phyloP scores from a whole-genome alignment of 306 rosid genomes.

The Inga oerstediana region DNA sequence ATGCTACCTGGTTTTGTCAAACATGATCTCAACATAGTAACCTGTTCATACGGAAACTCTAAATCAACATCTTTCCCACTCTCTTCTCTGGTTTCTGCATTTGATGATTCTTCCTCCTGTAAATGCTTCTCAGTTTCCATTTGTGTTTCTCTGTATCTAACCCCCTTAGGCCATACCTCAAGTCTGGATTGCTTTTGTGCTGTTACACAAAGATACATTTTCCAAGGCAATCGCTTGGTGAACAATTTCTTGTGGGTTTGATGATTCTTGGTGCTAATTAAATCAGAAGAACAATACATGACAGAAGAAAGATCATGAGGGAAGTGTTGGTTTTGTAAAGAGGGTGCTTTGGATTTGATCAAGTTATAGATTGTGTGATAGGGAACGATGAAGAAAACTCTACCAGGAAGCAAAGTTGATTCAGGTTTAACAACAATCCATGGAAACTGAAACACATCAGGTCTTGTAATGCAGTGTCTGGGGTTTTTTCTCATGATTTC shows the following conservation, averaged over 20 bases:
- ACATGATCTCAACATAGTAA: conserved; percentile 48
- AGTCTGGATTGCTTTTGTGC: background rate
- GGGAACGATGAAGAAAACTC: conserved; percentile 67
- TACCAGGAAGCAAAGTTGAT: conserved; percentile 58
- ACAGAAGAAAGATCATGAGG: background rate
- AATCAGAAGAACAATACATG: conserved; percentile 27
- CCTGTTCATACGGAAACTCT: conserved; percentile 12
- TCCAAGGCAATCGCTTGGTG: conserved; percentile 1
- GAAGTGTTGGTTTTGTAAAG: conserved; percentile 18
- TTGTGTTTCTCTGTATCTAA: background rate
- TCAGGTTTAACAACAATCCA: conserved; percentile 76
- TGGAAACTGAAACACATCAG: conserved; percentile 67
- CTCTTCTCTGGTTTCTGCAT: conserved; percentile 4
- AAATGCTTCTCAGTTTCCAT: conserved; percentile 3
- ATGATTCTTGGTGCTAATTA: conserved; percentile 38
- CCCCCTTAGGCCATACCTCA: conserved; percentile 5
- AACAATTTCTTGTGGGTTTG: conserved; percentile 7
- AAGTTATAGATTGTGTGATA: conserved; percentile 53
- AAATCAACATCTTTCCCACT: background rate
- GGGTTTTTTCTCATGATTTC: conserved; percentile 66
- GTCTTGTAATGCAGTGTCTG: conserved; percentile 63
- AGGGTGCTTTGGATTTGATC: conserved; percentile 41
- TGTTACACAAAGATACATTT: background rate
- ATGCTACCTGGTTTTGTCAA: conserved; percentile 46
- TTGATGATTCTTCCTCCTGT: conserved; percentile 8